Evolutionary conservation across 805 yeast species (phyloP).

Genomic region (Zygotorulaspora florentina): DNA sequence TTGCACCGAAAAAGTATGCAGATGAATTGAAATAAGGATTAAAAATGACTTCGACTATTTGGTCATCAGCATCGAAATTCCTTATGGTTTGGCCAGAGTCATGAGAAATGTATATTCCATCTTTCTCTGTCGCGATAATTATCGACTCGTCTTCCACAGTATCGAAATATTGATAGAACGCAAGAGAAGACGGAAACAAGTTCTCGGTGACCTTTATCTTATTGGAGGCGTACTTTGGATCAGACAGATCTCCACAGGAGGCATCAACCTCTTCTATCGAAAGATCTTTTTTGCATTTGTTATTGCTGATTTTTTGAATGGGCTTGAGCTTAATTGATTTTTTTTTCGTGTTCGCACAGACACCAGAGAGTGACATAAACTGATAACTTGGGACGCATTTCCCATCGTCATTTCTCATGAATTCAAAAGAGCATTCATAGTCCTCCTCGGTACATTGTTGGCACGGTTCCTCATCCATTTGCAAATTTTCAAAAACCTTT

Average conservation of each 20-base stretch:
- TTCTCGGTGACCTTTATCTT: conserved; percentile 39
- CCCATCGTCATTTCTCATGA: conserved; percentile 36
- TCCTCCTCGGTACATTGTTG: conserved; percentile 57
- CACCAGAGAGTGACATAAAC: conserved; percentile 17
- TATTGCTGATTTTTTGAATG: conserved; percentile 13
- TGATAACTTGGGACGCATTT: conserved; percentile 45
- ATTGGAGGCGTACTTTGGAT: conserved; percentile 12
- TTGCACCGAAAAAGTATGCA: conserved; percentile 42
- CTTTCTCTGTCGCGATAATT: conserved; percentile 51
- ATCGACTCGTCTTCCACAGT: conserved; percentile 58
- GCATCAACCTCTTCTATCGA: conserved; percentile 28
- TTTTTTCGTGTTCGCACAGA: conserved; percentile 17
- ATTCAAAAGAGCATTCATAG: conserved; percentile 65
- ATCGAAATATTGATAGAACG: conserved; percentile 47
- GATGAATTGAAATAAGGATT: conserved; percentile 45
- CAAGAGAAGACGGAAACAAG: conserved; percentile 49
- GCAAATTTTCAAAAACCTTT: conserved; percentile 36
- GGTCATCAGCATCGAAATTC: conserved; percentile 32
- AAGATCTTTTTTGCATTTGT: conserved; percentile 25
- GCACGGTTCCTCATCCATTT: conserved; percentile 51
- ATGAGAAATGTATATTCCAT: conserved; percentile 58
- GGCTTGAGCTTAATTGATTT: conserved; percentile 17
- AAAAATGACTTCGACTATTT: conserved; percentile 49
- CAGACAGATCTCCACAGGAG: conserved; percentile 23
- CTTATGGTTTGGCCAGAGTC: conserved; percentile 59